These are phyloP conservation scores for Trichosporon ovoides DNA, from an alignment of 1,284 basidiomycete genomes.

Conservation along the genomic window DNA sequence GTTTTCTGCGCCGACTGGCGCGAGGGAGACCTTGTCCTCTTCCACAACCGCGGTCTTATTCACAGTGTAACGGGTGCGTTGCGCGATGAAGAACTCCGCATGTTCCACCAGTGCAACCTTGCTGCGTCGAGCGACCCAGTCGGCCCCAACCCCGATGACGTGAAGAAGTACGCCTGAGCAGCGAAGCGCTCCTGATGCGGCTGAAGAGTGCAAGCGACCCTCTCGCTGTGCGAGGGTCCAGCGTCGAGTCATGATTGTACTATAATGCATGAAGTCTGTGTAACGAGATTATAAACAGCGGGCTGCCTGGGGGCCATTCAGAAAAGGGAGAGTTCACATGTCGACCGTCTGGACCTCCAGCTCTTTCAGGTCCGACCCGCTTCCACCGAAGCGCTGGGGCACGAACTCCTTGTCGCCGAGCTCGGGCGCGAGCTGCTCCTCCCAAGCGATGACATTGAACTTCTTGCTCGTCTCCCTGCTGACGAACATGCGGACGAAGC, in stretches of 20 bases:
- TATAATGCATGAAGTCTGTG: too few relatives aligned
- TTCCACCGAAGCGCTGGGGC: constrained; percentile 26
- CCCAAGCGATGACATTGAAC: constrained; percentile 25
- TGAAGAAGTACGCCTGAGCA: constrained; percentile 57
- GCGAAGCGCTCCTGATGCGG: too few relatives aligned
- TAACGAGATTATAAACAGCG: too few relatives aligned
- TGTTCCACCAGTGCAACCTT: constrained; percentile 77
- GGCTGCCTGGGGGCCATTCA: too few relatives aligned
- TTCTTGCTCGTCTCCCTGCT: constrained; percentile 25
- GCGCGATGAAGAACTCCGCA: constrained; percentile 61
- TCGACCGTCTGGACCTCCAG: constrained; percentile 11
- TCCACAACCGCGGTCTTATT: constrained; percentile 68
- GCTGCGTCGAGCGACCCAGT: constrained; percentile 65
- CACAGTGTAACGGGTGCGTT: constrained; percentile 75
- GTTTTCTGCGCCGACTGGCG: constrained; percentile 57
- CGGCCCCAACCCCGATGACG: constrained; percentile 61
- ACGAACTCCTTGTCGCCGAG: constrained; percentile 20
- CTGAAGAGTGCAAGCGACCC: too few relatives aligned
- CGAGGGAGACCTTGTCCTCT: constrained; percentile 62
- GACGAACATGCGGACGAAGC: constrained; percentile 24
- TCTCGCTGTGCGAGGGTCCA: too few relatives aligned
- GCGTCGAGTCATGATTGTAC: too few relatives aligned
- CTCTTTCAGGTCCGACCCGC: constrained; percentile 14
- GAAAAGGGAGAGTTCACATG: not conserved
- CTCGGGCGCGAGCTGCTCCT: constrained; percentile 17